A percentile compares a stretch with the other conserved stretches of the same genome.
Evolutionary conservation across 2,329 filamentous ascomycete genomes (phyloP).

Genomic region (Harringtonia aguacate): DNA sequence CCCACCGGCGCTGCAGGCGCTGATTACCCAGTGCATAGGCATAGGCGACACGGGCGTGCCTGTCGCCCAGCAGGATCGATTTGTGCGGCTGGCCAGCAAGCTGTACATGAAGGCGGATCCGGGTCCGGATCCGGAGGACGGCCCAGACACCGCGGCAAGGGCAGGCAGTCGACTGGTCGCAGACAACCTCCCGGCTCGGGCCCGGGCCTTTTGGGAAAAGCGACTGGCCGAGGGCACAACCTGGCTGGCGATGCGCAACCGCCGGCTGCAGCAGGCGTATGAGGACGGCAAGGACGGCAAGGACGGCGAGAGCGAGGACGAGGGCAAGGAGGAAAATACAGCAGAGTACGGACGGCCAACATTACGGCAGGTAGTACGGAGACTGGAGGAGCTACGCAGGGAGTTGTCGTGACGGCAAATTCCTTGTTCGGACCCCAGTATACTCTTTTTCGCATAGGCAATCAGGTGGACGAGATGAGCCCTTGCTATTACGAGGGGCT

Average conservation of each 20-base stretch:
- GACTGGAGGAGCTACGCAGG: neutral
- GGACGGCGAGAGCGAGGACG: neutral
- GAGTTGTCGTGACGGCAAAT: too few relatives aligned
- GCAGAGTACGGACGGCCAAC: conserved; percentile 3
- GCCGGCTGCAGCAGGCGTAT: neutral
- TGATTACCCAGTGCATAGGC: conserved; percentile 12
- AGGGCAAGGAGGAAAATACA: too few relatives aligned
- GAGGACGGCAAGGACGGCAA: neutral
- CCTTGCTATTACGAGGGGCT: too few relatives aligned
- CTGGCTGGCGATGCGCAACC: conserved; percentile 4
- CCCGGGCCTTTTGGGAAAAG: conserved; percentile 1
- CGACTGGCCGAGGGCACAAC: conserved; percentile 1
- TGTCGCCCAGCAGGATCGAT: conserved; percentile 8
- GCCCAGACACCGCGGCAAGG: neutral
- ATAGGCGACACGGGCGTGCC: conserved; percentile 2
- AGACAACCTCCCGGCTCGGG: conserved; percentile 1
- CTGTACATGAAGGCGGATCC: conserved; percentile 9
- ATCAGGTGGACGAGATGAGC: too few relatives aligned
- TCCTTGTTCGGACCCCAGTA: too few relatives aligned
- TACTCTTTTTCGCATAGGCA: too few relatives aligned
- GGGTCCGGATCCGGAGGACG: neutral
- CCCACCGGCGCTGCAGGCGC: conserved; percentile 4
- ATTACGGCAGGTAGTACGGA: neutral
- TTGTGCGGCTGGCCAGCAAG: conserved; percentile 8
- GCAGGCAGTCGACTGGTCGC: conserved; percentile 2